These are phyloP conservation scores for Auricularia sp. DNA, from an alignment of 768 basidiomycete species.

Conservation along the genomic window DNA sequence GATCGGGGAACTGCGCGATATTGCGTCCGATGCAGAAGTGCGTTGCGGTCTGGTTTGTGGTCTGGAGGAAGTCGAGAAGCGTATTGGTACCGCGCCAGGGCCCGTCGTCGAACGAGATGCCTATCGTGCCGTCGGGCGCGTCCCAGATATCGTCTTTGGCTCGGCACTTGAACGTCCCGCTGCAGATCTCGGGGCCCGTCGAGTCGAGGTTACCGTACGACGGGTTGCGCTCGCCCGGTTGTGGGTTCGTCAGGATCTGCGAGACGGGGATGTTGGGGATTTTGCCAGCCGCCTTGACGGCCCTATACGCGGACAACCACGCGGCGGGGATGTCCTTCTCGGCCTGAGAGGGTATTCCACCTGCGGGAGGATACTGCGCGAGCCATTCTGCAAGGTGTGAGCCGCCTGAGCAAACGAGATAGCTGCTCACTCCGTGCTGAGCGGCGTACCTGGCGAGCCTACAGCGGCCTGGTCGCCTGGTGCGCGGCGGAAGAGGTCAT, in stretches of 20 bases:
- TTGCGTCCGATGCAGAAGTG: conserved; percentile 86
- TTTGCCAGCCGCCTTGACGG: conserved; percentile 37
- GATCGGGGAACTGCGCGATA: conserved; percentile 46
- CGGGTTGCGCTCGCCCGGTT: conserved; percentile 18
- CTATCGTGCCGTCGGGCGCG: conserved; percentile 60
- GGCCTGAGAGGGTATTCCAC: neutral
- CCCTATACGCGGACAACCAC: neutral
- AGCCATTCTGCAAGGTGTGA: neutral
- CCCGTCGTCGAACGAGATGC: conserved; percentile 71
- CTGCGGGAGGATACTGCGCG: neutral
- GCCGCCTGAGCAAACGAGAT: neutral
- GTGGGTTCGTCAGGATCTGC: conserved; percentile 12
- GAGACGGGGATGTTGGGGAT: conserved; percentile 61
- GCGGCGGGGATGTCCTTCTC: neutral
- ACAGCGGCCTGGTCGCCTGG: conserved; percentile 35
- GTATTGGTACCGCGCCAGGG: conserved; percentile 25
- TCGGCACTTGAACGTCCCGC: conserved; percentile 56
- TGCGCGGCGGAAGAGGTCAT: conserved; percentile 50
- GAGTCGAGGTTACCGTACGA: conserved; percentile 32
- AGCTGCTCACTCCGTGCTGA: neutral
- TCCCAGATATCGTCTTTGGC: conserved; percentile 55
- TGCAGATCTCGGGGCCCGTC: conserved; percentile 44
- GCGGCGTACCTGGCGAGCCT: conserved; percentile 47
- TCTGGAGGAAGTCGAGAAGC: neutral
- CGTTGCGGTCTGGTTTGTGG: conserved; percentile 44